Percentiles rank a stretch among this genome's conserved stretches.
phyloP scores from a whole-genome alignment of 2,329 filamentous ascomycete species.

The Cucurbitaria berberidis region DNA sequence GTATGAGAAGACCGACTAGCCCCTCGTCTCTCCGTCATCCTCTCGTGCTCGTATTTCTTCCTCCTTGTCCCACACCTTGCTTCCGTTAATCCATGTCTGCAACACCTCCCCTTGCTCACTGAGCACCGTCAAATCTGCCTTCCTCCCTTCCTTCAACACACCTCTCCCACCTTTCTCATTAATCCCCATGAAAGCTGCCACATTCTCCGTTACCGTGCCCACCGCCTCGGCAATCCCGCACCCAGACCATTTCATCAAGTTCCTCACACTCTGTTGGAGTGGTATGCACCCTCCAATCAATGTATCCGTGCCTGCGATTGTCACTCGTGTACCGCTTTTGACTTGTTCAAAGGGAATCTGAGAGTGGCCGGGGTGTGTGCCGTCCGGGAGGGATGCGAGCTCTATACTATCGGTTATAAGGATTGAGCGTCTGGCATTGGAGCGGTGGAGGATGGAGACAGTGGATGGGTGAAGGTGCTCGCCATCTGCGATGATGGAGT shows the following conservation, averaged over 20 bases:
- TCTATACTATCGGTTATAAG: conserved; percentile 63
- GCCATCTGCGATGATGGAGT: conserved; percentile 60
- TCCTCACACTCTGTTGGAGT: conserved; percentile 59
- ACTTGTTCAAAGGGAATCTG: conserved; percentile 59
- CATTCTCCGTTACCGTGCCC: conserved; percentile 58
- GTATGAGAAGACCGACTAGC: conserved; percentile 7
- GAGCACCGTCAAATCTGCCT: conserved; percentile 58
- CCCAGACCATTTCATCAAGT: conserved; percentile 55
- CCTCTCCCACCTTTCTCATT: conserved; percentile 52
- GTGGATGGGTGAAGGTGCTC: conserved; percentile 61
- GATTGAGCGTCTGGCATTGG: conserved; percentile 56
- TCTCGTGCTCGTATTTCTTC: conserved; percentile 35
- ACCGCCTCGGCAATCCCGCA: conserved; percentile 58
- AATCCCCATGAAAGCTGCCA: conserved; percentile 57
- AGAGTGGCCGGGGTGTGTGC: conserved; percentile 58
- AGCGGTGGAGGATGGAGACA: conserved; percentile 56
- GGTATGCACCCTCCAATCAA: conserved; percentile 61
- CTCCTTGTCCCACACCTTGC: conserved; percentile 54
- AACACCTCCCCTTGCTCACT: conserved; percentile 54
- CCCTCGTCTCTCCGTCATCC: conserved; percentile 37
- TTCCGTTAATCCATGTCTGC: conserved; percentile 60
- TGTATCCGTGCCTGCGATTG: conserved; percentile 60
- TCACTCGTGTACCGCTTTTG: conserved; percentile 57
- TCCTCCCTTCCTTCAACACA: conserved; percentile 51
- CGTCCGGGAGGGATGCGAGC: conserved; percentile 59